Evolutionary conservation across 2,329 filamentous ascomycete species (phyloP).

Genomic region (Madurella mycetomatis): DNA sequence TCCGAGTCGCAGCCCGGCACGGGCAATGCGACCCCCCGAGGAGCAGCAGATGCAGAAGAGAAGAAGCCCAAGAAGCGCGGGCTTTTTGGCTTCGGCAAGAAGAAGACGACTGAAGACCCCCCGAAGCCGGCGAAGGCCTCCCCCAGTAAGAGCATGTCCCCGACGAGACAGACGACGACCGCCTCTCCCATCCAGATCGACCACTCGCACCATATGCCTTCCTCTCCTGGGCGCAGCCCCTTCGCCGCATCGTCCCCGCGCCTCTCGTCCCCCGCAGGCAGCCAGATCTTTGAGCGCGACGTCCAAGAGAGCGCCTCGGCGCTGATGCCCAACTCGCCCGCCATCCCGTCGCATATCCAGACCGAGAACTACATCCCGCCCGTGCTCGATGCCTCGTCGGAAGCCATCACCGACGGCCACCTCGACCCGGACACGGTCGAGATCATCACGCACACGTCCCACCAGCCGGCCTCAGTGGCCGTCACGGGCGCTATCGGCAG

Average conservation of each 20-base stretch:
- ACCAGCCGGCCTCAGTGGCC: conserved; percentile 70
- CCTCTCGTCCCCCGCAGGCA: conserved; percentile 70
- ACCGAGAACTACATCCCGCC: conserved; percentile 93
- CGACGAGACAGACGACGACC: conserved; percentile 29
- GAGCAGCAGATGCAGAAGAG: conserved; percentile 27
- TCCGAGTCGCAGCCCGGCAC: conserved; percentile 20
- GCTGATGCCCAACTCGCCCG: conserved; percentile 67
- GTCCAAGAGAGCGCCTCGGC: conserved; percentile 71
- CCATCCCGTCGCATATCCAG: conserved; percentile 89
- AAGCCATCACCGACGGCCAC: conserved; percentile 82
- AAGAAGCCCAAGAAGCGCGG: conserved; percentile 49
- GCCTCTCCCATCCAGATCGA: conserved; percentile 33
- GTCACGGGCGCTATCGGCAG: conserved; percentile 48
- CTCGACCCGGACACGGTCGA: conserved; percentile 86
- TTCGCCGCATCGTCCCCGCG: conserved; percentile 61
- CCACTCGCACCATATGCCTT: conserved; percentile 41
- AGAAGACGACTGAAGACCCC: conserved; percentile 46
- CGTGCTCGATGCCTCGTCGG: conserved; percentile 83
- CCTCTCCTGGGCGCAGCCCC: conserved; percentile 59
- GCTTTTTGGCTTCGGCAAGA: conserved; percentile 60
- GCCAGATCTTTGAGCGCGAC: conserved; percentile 88
- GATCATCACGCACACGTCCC: conserved; percentile 81
- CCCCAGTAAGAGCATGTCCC: conserved; percentile 32
- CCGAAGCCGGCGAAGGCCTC: conserved; percentile 28
- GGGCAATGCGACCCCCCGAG: conserved; percentile 34